Evolutionary conservation across 2,329 filamentous ascomycete genomes (phyloP), one percentile per base, ranked within the genome.

Genomic region (Aspergillus felis): DNA sequence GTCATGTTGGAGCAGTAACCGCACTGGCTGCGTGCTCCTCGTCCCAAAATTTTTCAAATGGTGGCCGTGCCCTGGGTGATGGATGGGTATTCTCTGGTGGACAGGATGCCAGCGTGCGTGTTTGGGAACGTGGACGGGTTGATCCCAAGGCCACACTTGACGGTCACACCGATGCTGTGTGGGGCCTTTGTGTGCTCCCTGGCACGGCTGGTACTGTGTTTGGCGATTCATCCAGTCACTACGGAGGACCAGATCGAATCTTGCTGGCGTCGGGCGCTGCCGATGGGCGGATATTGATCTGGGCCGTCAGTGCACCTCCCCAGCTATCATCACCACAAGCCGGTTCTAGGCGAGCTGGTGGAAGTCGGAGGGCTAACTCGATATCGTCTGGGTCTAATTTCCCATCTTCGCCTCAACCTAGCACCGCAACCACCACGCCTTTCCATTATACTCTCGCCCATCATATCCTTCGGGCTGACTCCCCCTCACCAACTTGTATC

Each of bases 31-130:
- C 93, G 3, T 97, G 91, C 82, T 92, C 91, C 2, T 87, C 91
- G 2, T 88, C 91, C 1, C 90, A 90, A 27, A 94, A 90, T 69
- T 96, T 97, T 71, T 89, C 91, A 7, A 95, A 91, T 20, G 91
- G 92, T 38, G 92, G 92, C 6, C 86, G 92, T 61, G 91, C 90
- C 7, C 86, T 89, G 66, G 93, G 93, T 32, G 94, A 97, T 66
- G 94, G 94, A 28, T 99, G 94, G 94, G 92, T 99, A 63, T 99
- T 99, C 75, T 97, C 93, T 4, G 94, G 94, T 59, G 94, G 94
- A 3, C 92, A 97, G 72, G 94, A 99, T 74, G 87, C 90, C 20
- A 96, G 91, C 6, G 87, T 99, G 41, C 86, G 92, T 29, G 92
- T 99, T 0, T 99, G 94, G 94, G 93, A 99, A 74, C 86, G 92